Evolutionary conservation across 768 basidiomycete species (phyloP).

Genomic region (Rhizopogon salebrosus): DNA sequence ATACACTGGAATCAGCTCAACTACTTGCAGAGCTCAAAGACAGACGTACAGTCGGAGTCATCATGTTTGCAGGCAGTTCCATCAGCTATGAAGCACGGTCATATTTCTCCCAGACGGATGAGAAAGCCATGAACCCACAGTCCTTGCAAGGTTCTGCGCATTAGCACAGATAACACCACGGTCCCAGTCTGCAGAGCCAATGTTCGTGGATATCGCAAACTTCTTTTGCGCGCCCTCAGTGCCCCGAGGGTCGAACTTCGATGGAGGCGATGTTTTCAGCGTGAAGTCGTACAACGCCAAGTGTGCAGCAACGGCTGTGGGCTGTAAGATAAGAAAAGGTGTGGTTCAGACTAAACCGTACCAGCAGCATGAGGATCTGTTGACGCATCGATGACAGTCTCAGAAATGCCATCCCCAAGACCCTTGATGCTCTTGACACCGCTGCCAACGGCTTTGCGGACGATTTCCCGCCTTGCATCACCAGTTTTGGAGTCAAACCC

Average conservation of each 20-base stretch:
- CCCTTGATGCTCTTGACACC: constrained; percentile 66
- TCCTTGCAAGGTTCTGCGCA: constrained; percentile 77
- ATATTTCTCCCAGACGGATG: not conserved
- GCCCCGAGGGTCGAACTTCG: constrained; percentile 58
- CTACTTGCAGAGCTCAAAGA: not conserved
- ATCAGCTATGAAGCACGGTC: constrained; percentile 46
- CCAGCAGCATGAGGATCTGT: constrained; percentile 75
- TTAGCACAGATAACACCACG: constrained; percentile 68
- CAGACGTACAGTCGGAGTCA: constrained; percentile 69
- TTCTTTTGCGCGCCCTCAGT: constrained; percentile 47
- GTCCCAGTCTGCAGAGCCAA: constrained; percentile 57
- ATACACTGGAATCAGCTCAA: not conserved
- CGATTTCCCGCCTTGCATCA: constrained; percentile 51
- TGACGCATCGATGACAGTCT: constrained; percentile 59
- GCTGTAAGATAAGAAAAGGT: not conserved
- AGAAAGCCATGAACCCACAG: constrained; percentile 35
- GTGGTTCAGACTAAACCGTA: constrained; percentile 17
- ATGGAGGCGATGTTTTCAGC: constrained; percentile 69
- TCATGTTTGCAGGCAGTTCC: constrained; percentile 82
- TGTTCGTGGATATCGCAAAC: constrained; percentile 41
- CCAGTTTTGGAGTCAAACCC: constrained; percentile 42
- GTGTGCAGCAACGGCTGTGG: constrained; percentile 68
- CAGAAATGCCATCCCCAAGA: constrained; percentile 55
- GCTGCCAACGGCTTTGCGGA: constrained; percentile 67
- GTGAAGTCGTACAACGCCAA: constrained; percentile 73